Base-by-base conservation (phyloP, 495 filamentous ascomycete species). In the Staphylotrichum tortipilum region DNA sequence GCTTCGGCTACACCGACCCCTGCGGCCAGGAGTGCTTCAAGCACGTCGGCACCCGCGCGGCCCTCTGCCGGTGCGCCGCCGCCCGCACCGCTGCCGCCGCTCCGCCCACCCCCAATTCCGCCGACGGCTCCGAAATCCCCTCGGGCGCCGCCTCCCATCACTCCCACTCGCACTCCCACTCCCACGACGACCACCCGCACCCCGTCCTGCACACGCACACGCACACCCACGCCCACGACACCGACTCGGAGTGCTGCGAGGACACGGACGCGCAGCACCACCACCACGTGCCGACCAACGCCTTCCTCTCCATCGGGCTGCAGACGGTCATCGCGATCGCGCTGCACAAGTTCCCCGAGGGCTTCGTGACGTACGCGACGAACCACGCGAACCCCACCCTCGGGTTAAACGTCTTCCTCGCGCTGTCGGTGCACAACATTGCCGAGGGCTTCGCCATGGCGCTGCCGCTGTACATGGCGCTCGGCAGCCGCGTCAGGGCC, bases 281-380 rank as follows among this genome's bases (percentile, higher is more conserved):
- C 57, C 92, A 98, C 64, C 92, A 98, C 58, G 92, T 97, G n/a
- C 86, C 90, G 0, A 81, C 85, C 44, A 98, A 98, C 67, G 87
- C 86, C 19, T 97, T 95, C 62, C 74, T 97, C 39, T 86, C 85
- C 38, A 91, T 97, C 48, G 89, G 91, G 12, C 76, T 96, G 5
- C 92, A 97, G 66, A 96, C 91, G 0, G 86, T 85, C 8, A 80
- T 95, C 42, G 94, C 92, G 36, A 97, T 98, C 59, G 88, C 92
- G 8, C 70, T 98, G 1, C 92, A 98, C 70, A 98, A 98, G 63
- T 83, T 96, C 17, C 92, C 94, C 4, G 92, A 98, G 68, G 92
- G 92, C 23, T 97, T 98, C 68, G 96, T 98, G 49, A 98, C 94
- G 24, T 98, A 92, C 65, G 91, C 92, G 8, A 96, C 92, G 11